A percentile compares a stretch with the other conserved stretches of the same genome.
Evolutionary conservation across 2,329 filamentous ascomycete genomes (phyloP).

Genomic region (Pseudogymnoascus sp.): DNA sequence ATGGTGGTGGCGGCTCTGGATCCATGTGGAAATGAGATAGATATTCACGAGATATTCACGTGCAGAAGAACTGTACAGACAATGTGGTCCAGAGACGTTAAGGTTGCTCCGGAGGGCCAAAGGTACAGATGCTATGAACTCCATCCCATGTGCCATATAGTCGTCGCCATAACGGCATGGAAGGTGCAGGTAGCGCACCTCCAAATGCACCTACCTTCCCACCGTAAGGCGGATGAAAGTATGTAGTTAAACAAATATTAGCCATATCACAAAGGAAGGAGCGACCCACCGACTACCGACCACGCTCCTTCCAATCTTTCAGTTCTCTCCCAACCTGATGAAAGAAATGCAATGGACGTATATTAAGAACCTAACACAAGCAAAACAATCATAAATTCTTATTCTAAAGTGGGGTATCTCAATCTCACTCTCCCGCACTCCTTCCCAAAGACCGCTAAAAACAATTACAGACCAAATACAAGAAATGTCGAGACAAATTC

Average conservation of each 20-base stretch:
- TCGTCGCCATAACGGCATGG: background rate
- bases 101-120: background rate
- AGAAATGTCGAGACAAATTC: background rate
- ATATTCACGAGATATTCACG: background rate
- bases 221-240: background rate
- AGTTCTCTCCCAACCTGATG: background rate
- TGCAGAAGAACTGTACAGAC: background rate
- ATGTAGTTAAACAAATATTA: background rate
- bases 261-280: background rate
- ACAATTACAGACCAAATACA: background rate
- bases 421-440: background rate
- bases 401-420: constrained; percentile 1
- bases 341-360: background rate
- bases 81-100: background rate
- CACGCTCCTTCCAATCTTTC: background rate
- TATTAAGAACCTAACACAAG: background rate
- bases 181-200: background rate
- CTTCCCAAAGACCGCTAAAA: background rate
- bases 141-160: background rate
- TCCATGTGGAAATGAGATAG: background rate
- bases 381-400: background rate
- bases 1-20: background rate
- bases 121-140: background rate
- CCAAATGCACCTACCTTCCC: background rate
- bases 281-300: background rate